Percentiles rank a stretch among this genome's conserved stretches.
Conservation (phyloP, 176 grass and related monocot genomes). For the Puccinellia tenuiflora region DNA sequence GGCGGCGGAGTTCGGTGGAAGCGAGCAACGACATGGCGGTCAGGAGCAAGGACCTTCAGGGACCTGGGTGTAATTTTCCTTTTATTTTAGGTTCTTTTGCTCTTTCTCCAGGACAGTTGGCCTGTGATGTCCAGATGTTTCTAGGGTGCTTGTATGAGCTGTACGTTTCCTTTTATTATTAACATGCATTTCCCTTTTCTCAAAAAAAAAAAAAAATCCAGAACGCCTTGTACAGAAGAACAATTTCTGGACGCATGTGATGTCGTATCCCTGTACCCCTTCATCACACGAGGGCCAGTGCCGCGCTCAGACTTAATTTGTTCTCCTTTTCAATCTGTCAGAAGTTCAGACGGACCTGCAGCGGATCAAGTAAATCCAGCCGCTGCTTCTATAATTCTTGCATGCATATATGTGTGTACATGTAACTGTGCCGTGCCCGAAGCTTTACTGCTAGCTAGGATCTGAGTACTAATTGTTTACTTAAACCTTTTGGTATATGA, state of each 20-base stretch:
- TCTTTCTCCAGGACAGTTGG: too few relatives aligned
- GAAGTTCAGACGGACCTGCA: slow-evolving; percentile 2
- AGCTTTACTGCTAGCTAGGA: neutral
- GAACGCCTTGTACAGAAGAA: slow-evolving; percentile 10
- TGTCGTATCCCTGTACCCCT: neutral
- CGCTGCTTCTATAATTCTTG: neutral
- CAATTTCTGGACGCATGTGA: neutral
- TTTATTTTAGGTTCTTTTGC: too few relatives aligned
- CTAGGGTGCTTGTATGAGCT: too few relatives aligned
- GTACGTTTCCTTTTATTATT: too few relatives aligned
- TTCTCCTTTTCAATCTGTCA: neutral
- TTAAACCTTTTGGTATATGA: neutral
- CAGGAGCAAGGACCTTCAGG: too few relatives aligned
- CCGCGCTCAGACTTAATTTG: neutral
- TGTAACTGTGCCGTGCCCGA: neutral
- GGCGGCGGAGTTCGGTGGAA: too few relatives aligned
- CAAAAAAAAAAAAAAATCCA: too few relatives aligned
- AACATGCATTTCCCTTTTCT: too few relatives aligned
- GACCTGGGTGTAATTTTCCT: too few relatives aligned
- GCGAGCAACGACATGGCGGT: too few relatives aligned
- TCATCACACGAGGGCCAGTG: neutral
- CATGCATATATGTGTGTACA: neutral
- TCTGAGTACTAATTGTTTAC: slow-evolving; percentile 3
- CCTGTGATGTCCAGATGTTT: too few relatives aligned
- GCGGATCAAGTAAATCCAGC: slow-evolving; percentile 4